Evolutionary conservation across 352 stramenopile genomes (phyloP).

Genomic region (Hyaloperonospora brassicae): DNA sequence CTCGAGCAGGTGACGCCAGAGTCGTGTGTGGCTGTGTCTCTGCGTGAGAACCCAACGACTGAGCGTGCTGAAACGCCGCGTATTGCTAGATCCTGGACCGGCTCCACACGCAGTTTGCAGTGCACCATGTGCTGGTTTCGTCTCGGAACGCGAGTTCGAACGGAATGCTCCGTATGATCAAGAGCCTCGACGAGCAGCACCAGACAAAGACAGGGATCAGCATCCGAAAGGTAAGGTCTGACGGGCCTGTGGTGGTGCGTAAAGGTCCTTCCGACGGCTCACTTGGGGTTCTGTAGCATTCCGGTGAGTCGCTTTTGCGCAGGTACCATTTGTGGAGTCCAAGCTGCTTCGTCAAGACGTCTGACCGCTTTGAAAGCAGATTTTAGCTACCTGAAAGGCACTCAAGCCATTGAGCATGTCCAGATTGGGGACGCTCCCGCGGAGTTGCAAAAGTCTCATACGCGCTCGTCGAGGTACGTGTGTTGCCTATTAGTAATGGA

Average conservation of each 20-base stretch:
- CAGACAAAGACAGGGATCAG: constrained; percentile 44
- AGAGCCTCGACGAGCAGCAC: constrained; percentile 43
- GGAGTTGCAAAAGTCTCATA: constrained; percentile 16
- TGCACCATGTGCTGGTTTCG: constrained; percentile 59
- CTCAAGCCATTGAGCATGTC: constrained; percentile 56
- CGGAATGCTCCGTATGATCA: constrained; percentile 59
- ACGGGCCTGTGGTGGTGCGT: neutral
- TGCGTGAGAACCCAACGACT: no score
- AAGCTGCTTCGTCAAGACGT: neutral
- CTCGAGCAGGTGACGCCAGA: constrained; percentile 35
- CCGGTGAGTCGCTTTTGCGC: constrained; percentile 11
- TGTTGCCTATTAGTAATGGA: neutral
- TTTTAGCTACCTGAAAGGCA: constrained; percentile 69
- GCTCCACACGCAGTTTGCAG: constrained; percentile 62
- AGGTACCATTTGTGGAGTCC: neutral
- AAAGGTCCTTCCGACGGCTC: constrained; percentile 5
- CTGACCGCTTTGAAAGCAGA: constrained; percentile 28
- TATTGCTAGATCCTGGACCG: constrained; percentile 40
- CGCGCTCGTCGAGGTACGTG: constrained; percentile 17
- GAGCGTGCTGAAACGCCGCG: neutral
- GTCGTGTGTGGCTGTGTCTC: neutral
- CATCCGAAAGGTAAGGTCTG: constrained; percentile 48
- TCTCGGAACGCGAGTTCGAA: constrained; percentile 55
- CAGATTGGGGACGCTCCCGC: constrained; percentile 40
- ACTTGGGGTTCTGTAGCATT: constrained; percentile 28